A percentile compares a stretch with the other conserved stretches of the same genome.
These are phyloP conservation scores for Astrothelium macrocarpum DNA, from an alignment of 495 filamentous ascomycete species.

Conservation along the genomic window DNA sequence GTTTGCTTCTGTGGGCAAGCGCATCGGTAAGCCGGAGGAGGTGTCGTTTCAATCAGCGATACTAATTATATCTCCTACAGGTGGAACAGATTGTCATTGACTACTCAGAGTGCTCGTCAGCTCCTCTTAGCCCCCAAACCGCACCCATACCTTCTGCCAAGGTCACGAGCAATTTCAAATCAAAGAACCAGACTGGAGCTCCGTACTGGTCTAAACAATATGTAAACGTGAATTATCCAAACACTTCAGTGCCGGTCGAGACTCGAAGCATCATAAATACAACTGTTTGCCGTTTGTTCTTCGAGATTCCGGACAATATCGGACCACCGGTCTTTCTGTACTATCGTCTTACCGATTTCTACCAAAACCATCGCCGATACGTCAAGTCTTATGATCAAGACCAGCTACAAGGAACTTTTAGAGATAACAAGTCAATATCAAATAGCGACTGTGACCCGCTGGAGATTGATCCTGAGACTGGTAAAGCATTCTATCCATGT, in stretches of 20 bases:
- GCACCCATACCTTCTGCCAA: slow-evolving; percentile 43
- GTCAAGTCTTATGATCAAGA: slow-evolving; percentile 76
- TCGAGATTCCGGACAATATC: slow-evolving; percentile 69
- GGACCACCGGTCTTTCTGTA: slow-evolving; percentile 76
- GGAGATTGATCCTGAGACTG: slow-evolving; percentile 35
- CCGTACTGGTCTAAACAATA: slow-evolving; percentile 34
- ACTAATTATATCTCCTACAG: slow-evolving; percentile 33
- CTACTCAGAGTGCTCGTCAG: slow-evolving; percentile 63
- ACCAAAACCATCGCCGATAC: slow-evolving; percentile 97
- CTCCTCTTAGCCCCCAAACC: slow-evolving; percentile 36
- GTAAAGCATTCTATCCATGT: slow-evolving; percentile 83
- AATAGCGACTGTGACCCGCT: slow-evolving; percentile 68
- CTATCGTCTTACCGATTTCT: slow-evolving; percentile 95
- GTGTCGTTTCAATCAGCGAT: slow-evolving; percentile 10
- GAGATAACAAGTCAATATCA: slow-evolving; percentile 51
- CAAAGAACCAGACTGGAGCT: slow-evolving; percentile 22
- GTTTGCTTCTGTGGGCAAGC: slow-evolving; percentile 73
- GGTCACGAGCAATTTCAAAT: slow-evolving; percentile 59
- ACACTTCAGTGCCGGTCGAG: slow-evolving; percentile 4
- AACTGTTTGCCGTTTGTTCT: slow-evolving; percentile 55
- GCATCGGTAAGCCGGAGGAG: slow-evolving; percentile 43
- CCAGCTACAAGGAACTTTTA: slow-evolving; percentile 67
- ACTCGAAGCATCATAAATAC: slow-evolving; percentile 12
- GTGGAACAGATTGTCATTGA: slow-evolving; percentile 86
- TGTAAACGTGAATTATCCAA: slow-evolving; percentile 17